Base-by-base conservation (phyloP, 2,329 filamentous ascomycete genomes). In the Parascedosporium putredinis region DNA sequence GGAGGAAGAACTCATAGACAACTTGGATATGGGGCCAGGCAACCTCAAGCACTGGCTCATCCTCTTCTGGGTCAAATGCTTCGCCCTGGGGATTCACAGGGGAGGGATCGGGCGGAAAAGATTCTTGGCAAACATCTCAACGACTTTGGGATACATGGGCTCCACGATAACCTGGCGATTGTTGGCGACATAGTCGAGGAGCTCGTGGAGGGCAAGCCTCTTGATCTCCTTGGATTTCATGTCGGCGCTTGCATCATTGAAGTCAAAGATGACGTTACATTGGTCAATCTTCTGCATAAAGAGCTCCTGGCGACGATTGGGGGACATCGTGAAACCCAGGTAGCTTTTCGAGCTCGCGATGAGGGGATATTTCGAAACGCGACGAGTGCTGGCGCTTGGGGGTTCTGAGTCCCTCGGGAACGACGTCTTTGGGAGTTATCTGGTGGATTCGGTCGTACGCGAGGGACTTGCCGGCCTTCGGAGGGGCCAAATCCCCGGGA, bases 171-270 rank as follows among this genome's bases (percentile, higher is more conserved):
- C 93, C 61, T 95, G 91, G 59, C 93, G 81, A 66, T 98, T 98
- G 69, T 97, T 97, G 60, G 93, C 91, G 51, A 98, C 93, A 64
- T 98, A 98, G 67, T 98, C 93, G 55, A 98, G 78, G 54, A 98
- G 75, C 66, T 98, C 93, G 64, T 98, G 93, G 42, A 98, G 76
- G 38, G 93, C 93, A 57, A 98, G 73, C 61, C 93, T 81, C 75
- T 98, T 98, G 76, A 98, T 97, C 70, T 98, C 93, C 73, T 98
- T 98, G 45, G 91, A 95, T 68, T 98, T 98, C 90, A 98, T 97
- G 64, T 98, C 93, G 57, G 85, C 90, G 56, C 88, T 95, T 45
- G 91, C 88, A 67, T 98, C 93, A 65, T 97, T 98, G 72, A 98
- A 98, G 71, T 98, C 93, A 64, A 98, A 98, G 61, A 98, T 98